Evolutionary conservation across 768 basidiomycete genomes (phyloP).

Genomic region (Lactarius tabidus): DNA sequence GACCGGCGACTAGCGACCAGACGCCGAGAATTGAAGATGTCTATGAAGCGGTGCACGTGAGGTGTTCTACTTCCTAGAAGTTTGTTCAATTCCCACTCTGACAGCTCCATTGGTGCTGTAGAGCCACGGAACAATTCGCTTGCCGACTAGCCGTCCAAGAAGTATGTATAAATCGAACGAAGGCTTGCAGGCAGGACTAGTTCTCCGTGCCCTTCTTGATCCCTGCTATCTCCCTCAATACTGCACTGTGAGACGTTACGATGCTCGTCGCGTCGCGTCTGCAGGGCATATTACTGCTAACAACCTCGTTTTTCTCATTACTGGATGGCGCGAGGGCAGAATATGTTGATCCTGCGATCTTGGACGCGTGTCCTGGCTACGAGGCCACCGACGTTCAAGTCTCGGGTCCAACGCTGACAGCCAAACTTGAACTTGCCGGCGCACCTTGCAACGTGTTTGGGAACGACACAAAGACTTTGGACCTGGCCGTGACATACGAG

Average conservation of each 20-base stretch:
- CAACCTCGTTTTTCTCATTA: not conserved
- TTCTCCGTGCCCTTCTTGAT: not conserved
- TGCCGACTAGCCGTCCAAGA: not conserved
- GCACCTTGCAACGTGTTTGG: slow-evolving; percentile 59
- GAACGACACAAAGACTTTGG: slow-evolving; percentile 44
- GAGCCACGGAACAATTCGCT: not conserved
- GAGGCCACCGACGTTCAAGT: slow-evolving; percentile 43
- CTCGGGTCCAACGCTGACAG: slow-evolving; percentile 41
- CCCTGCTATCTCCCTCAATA: not conserved
- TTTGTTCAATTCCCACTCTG: no score
- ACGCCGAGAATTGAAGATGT: no score
- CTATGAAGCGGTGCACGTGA: not conserved
- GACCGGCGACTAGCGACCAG: no score
- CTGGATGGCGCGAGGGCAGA: slow-evolving; percentile 24
- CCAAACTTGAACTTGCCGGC: slow-evolving; percentile 50
- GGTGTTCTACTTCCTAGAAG: no score
- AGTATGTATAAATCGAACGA: not conserved
- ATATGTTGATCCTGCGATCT: slow-evolving; percentile 29
- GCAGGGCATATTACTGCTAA: not conserved
- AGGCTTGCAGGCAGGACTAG: not conserved
- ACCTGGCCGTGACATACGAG: slow-evolving; percentile 54
- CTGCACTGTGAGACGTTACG: not conserved
- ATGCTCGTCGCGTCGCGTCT: not conserved
- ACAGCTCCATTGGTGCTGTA: no score
- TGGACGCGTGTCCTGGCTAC: slow-evolving; percentile 63